Base-by-base conservation (phyloP, 257 asterid species). In the Forsythia viridissima region DNA sequence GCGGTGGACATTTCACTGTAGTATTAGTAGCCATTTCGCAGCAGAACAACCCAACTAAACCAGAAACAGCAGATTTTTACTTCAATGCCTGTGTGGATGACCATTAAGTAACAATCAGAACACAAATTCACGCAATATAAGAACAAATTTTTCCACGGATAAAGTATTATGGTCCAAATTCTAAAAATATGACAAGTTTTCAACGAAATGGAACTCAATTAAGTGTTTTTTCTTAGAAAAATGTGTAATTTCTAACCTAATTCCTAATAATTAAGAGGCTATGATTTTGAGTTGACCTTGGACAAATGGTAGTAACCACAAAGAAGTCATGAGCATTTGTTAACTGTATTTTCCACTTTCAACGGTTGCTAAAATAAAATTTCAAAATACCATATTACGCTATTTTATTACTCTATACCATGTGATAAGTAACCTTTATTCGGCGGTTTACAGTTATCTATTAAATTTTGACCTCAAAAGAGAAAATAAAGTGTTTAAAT, bases 11-110 rank as follows among this genome's bases (percentile, higher is more conserved):
- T 73, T 70, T 65, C 5, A 63, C 82, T 16, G 93, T 84, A 37
- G 83, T 76, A 75, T 89, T 88, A 1, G 90, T 69, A 72, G 89
- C 87, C 97, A 91, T 92, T 39, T 76, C 67, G 79, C 83, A n/a
- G 66, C 73, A 40, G 73, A 82, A 78, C 77, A 82, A 74, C 84
- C 78, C 81, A 75, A 61, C 70, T 38, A 44, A 75, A 85, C 77
- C 77, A 65, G 75, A 71, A 80, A 41, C 59, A 6, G 71, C 72
- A 66, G 72, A 77, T 73, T 42, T 80, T 79, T 79, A 82, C 77
- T 61, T 75, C 80, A 81, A 43, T 42, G 30, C 86, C 94, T 88
- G 90, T 74, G 76, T 41, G 21, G 34, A 51, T 38, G 20, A 71
- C 55, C 61, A 72, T 52, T 51, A 16, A 41, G 72, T 18, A 20